Conservation (phyloP, 2,329 filamentous ascomycete species). For the Cercospora zeina region DNA sequence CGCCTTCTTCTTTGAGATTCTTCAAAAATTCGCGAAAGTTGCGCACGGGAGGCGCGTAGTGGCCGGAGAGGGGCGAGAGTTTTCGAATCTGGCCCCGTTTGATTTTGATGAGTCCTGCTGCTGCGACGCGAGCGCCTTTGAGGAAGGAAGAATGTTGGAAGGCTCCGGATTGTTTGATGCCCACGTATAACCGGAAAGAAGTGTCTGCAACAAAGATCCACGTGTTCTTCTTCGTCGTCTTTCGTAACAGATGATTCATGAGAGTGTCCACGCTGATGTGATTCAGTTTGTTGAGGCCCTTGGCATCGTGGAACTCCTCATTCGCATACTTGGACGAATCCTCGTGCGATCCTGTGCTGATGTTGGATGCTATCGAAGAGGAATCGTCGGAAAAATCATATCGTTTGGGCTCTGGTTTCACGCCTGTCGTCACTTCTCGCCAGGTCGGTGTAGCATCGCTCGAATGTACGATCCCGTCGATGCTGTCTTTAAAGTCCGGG, state of each 20-base stretch:
- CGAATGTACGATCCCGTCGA: constrained; percentile 59
- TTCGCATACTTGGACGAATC: constrained; percentile 66
- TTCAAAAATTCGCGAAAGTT: constrained; percentile 83
- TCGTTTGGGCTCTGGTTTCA: constrained; percentile 28
- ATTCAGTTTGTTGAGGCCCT: constrained; percentile 61
- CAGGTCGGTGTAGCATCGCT: constrained; percentile 49
- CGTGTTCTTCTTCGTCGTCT: constrained; percentile 79
- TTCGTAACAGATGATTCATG: constrained; percentile 74
- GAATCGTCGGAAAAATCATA: constrained; percentile 19
- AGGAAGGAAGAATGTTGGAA: constrained; percentile 93
- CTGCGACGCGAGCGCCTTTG: constrained; percentile 75
- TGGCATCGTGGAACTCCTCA: constrained; percentile 61
- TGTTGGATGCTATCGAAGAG: constrained; percentile 38
- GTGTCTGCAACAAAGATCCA: constrained; percentile 95
- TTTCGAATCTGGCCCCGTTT: constrained; percentile 75
- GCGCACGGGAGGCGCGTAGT: constrained; percentile 79
- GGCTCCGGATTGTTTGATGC: constrained; percentile 82
- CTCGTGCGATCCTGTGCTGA: constrained; percentile 58
- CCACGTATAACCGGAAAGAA: constrained; percentile 79
- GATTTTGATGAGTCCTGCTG: constrained; percentile 82
- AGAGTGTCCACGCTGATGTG: constrained; percentile 71
- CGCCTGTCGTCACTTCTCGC: constrained; percentile 41
- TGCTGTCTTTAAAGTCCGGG: constrained; percentile 72
- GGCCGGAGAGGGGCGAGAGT: constrained; percentile 68
- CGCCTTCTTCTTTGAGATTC: constrained; percentile 68